A percentile compares a stretch with the other conserved stretches of the same genome.
Conservation (phyloP, 805 yeast species). For the Lipomyces chichibuensis region DNA sequence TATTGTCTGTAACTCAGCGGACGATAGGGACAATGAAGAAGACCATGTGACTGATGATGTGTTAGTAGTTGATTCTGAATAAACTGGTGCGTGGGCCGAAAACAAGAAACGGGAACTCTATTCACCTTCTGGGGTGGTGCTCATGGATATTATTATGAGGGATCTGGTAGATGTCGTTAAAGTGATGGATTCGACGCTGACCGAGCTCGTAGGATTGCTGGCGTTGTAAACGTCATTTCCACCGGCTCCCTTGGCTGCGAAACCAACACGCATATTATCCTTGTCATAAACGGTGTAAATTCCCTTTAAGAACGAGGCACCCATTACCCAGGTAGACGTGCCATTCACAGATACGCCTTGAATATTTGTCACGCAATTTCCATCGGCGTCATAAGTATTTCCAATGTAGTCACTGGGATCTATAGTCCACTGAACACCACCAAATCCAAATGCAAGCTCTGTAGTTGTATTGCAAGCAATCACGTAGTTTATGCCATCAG, state of each 20-base stretch:
- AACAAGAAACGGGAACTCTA: neutral
- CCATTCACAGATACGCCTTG: conserved; percentile 55
- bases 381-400: conserved; percentile 49
- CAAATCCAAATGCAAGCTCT: conserved; percentile 50
- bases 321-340: conserved; percentile 60
- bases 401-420: conserved; percentile 55
- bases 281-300: conserved; percentile 63
- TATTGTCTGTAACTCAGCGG: neutral
- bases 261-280: conserved; percentile 54
- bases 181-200: conserved; percentile 10
- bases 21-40: neutral
- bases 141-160: neutral
- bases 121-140: neutral
- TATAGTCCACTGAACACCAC: conserved; percentile 52
- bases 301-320: conserved; percentile 61
- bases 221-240: conserved; percentile 22
- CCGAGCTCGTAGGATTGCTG: neutral
- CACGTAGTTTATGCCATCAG: conserved; percentile 68
- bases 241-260: conserved; percentile 49
- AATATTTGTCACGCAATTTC: conserved; percentile 65
- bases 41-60: neutral
- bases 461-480: conserved; percentile 57
- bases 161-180: neutral
- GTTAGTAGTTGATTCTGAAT: neutral
- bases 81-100: neutral